Base-by-base conservation (phyloP, 306 rosid species). In the Cucurbita moschata region DNA sequence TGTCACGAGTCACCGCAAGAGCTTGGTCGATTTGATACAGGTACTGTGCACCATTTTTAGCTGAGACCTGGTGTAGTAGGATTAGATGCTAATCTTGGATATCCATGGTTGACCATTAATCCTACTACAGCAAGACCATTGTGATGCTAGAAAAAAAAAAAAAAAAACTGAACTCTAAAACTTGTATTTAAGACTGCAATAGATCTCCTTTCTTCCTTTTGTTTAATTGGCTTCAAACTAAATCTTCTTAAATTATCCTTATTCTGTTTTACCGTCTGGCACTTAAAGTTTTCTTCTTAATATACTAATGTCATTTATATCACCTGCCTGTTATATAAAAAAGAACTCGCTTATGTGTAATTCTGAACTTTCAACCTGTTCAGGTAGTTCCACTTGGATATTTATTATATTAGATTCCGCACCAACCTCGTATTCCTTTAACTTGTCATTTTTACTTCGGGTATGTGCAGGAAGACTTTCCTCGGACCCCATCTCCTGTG, bases 21-120 rank as follows among this genome's bases (percentile, higher is more conserved):
- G 95, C 81, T 60, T 81, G 83, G 81, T 86, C 64, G 94, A 84
- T 77, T 81, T 64, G 59, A 88, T 88, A 77, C 94, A 86, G 94
- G 94, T 84, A 83, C 42, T 40, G 69, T 14, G 15, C n/a, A 77
- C 72, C 54, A 46, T 62, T 74, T 43, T 35, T 35, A 47, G 9
- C 46, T 73, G 23, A 23, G 40, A 56, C 38, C 38, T 30, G 35
- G 2, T 30, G 35, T 30, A 30, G 35, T 30, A 30, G 35, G 3
- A 30, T 30, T 30, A 2, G 35, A 30, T 30, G 35, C 4, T 30
- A 30, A 30, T 30, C 35, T 30, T 30, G 35, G 35, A 30, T 30
- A 30, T 30, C 35, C 35, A 30, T 30, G 35, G 35, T 30, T 30
- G 35, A 30, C 35, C 4, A 30, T 30, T 30, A 30, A 30, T 30